Evolutionary conservation across 2,329 filamentous ascomycete species (phyloP).

Genomic region (Alternaria brassicae): DNA sequence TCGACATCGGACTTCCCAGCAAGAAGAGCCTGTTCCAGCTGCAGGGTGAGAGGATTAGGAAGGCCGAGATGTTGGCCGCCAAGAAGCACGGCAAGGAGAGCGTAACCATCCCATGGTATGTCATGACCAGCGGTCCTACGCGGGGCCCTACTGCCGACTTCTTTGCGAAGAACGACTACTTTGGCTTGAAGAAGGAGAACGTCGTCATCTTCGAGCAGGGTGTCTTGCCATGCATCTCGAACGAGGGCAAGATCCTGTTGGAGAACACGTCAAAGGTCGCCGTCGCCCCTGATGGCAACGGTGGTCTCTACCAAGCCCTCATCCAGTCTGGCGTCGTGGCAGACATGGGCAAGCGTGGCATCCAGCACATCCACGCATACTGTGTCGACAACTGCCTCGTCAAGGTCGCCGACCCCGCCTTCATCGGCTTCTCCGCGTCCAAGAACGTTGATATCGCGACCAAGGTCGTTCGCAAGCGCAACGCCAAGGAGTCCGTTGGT

Average conservation of each 20-base stretch:
- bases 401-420: conserved; percentile 94
- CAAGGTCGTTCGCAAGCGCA: conserved; percentile 98
- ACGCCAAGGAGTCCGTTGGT: conserved; percentile 93
- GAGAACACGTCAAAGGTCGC: conserved; percentile 90
- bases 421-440: conserved; percentile 89
- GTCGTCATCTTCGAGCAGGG: conserved; percentile 96
- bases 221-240: conserved; percentile 94
- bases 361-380: conserved; percentile 96
- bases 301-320: conserved; percentile 93
- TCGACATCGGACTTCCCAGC: conserved; percentile 91
- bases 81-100: conserved; percentile 67
- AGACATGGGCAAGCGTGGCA: conserved; percentile 87
- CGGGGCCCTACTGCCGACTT: conserved; percentile 90
- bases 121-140: conserved; percentile 98
- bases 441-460: conserved; percentile 94
- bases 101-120: conserved; percentile 89
- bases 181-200: conserved; percentile 85
- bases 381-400: conserved; percentile 99
- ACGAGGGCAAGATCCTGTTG: conserved; percentile 95
- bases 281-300: conserved; percentile 96
- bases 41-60: conserved; percentile 91
- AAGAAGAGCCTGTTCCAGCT: conserved; percentile 97
- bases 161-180: conserved; percentile 89
- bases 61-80: conserved; percentile 80
- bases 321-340: conserved; percentile 79